Conservation (phyloP, 257 asterid genomes). For the Solanum corneliomulleri region DNA sequence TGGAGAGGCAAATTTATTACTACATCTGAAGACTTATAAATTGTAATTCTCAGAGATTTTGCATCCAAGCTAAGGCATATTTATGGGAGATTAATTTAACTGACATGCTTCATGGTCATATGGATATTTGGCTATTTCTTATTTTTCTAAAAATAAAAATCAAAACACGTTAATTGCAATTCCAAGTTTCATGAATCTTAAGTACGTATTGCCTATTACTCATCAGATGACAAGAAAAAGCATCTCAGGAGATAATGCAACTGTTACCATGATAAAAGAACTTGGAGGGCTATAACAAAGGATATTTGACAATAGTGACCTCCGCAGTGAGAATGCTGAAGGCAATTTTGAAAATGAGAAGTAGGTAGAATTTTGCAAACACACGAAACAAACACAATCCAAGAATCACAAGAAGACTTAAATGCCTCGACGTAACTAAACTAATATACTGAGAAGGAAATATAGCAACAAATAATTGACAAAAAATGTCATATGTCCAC, state of each 20-base stretch:
- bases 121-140: background rate
- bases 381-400: background rate
- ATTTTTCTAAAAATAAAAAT: background rate
- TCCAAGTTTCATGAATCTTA: background rate
- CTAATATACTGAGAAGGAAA: background rate
- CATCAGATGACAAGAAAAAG: background rate
- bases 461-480: background rate
- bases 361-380: background rate
- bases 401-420: background rate
- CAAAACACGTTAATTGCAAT: background rate
- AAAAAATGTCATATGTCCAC: background rate
- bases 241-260: background rate
- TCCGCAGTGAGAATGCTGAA: background rate
- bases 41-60: background rate
- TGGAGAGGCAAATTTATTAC: background rate
- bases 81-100: background rate
- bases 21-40: background rate
- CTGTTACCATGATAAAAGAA: background rate
- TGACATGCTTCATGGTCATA: background rate
- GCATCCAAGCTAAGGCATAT: background rate
- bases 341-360: background rate
- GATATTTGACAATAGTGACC: background rate
- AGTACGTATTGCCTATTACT: background rate
- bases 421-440: background rate
- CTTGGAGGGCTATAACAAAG: background rate